Conservation (phyloP, 2,329 filamentous ascomycete genomes). For the Phaeoacremonium minimum region DNA sequence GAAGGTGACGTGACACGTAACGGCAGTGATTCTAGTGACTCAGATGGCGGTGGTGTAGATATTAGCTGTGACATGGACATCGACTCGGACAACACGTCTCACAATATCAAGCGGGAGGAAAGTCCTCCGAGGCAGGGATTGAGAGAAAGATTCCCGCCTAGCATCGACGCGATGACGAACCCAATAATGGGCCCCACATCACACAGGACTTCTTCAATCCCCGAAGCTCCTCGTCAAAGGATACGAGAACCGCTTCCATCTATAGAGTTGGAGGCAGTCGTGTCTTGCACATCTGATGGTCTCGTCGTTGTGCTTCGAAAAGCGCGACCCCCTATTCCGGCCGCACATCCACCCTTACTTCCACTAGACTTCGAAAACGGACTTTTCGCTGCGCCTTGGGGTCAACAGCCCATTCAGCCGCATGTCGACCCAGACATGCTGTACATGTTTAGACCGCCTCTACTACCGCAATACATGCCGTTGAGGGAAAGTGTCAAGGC, state of each 20-base stretch:
- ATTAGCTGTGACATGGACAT: slow-evolving; percentile 37
- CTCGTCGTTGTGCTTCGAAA: slow-evolving; percentile 75
- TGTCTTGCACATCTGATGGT: slow-evolving; percentile 86
- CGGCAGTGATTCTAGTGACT: slow-evolving; percentile 33
- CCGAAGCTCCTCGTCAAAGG: slow-evolving; percentile 2
- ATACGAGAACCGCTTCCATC: slow-evolving; percentile 29
- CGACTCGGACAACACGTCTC: slow-evolving; percentile 23
- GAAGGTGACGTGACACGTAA: slow-evolving; percentile 20
- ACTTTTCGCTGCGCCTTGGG: slow-evolving; percentile 79
- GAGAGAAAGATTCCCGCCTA: too few relatives aligned
- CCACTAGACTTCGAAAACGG: slow-evolving; percentile 52
- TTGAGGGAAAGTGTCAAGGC: slow-evolving; percentile 37
- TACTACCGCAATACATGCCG: slow-evolving; percentile 38
- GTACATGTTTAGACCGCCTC: slow-evolving; percentile 37
- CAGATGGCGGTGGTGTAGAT: slow-evolving; percentile 40
- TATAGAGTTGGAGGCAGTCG: slow-evolving; percentile 81
- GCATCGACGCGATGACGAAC: too few relatives aligned
- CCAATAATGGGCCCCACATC: too few relatives aligned
- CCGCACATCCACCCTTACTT: slow-evolving; percentile 43
- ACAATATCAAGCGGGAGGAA: slow-evolving; percentile 31
- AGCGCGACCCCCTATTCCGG: slow-evolving; percentile 66
- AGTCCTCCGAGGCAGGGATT: slow-evolving; percentile 14
- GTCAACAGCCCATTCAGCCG: slow-evolving; percentile 57
- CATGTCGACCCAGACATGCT: slow-evolving; percentile 35
- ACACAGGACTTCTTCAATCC: not conserved